Conservation (phyloP, 768 basidiomycete species). For the Panaeolus cyanescens region DNA sequence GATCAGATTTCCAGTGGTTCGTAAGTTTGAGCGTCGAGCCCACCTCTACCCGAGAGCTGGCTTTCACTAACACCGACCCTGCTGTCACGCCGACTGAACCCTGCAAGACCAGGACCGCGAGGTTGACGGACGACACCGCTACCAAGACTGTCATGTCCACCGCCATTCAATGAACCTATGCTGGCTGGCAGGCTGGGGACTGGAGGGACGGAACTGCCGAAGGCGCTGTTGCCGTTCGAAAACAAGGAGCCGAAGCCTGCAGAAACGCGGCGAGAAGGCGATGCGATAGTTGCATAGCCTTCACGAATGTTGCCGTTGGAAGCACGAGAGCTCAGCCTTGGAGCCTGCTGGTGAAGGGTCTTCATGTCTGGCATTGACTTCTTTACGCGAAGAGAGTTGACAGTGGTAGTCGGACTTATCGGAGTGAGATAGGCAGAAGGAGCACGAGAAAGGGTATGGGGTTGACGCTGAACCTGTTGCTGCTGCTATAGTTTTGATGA, state of each 20-base stretch:
- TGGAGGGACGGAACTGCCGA: constrained; percentile 61
- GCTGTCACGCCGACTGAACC: constrained; percentile 74
- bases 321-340: constrained; percentile 75
- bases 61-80: constrained; percentile 47
- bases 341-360: constrained; percentile 77
- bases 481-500: constrained; percentile 39
- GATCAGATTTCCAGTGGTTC: constrained; percentile 84
- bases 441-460: constrained; percentile 75
- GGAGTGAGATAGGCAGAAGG: constrained; percentile 80
- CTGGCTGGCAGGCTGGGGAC: constrained; percentile 75
- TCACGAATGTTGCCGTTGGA: constrained; percentile 89
- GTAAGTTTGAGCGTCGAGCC: constrained; percentile 83
- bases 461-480: constrained; percentile 47
- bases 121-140: constrained; percentile 80
- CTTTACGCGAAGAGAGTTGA: constrained; percentile 79
- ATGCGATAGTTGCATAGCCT: constrained; percentile 86
- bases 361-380: constrained; percentile 99
- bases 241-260: constrained; percentile 74
- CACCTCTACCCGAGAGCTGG: constrained; percentile 53
- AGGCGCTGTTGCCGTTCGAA: constrained; percentile 48
- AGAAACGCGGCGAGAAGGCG: constrained; percentile 77
- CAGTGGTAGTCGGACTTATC: constrained; percentile 39
- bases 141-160: constrained; percentile 42
- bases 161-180: constrained; percentile 51
- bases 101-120: constrained; percentile 76